Base-by-base conservation (phyloP, 139 green algal genomes). In the Closterium sp. region DNA sequence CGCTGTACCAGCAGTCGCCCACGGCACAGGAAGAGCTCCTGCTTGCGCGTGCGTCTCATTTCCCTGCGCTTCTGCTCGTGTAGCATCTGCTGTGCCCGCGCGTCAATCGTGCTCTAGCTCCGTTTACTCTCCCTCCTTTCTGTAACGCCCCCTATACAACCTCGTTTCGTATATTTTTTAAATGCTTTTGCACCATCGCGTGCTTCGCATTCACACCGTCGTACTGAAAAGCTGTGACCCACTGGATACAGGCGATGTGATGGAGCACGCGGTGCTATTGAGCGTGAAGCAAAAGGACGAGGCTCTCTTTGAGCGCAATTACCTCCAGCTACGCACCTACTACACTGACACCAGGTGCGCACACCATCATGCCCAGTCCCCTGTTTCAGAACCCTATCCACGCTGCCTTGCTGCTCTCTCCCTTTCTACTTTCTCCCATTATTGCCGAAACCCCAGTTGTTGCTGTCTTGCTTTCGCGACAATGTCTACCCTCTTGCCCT, bases 181-280 rank as follows among this genome's bases (percentile, higher is more conserved):
- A 24, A 21, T 89, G 30, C 24, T 91, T 90, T 11, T 90, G 28
- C n/a, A 11, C 0, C 38, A 29, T 90, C 27, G 21, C 34, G 30
- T 42, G 28, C 21, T n/a, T 31, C 22, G 27, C n/a, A 21, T 87
- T 86, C 28, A 91, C 30, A 3, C 4, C 50, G 22, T 4, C 45
- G 85, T n/a, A 9, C 13, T 5, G n/a, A 50, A 0, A 88, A 28
- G 85, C 28, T 87, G 28, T 30, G 85, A 87, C 62, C 0, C 62
- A 13, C 17, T 79, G 62, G 17, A 13, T 1, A 97, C 95, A 95
- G 95, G 97, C 97, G 97, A 99, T 27, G 96, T 97, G 10, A 93
- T 98, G 85, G 98, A 99, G 94, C 93, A 97, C 85, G 98, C 97
- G 5, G 97, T 98, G 22, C 90, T 98, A 11, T 89, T 98, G 29